Percentiles rank a stretch among this genome's conserved stretches.
Conservation (phyloP, 1,284 basidiomycete genomes). For the Cutaneotrichosporon cyanovorans region DNA sequence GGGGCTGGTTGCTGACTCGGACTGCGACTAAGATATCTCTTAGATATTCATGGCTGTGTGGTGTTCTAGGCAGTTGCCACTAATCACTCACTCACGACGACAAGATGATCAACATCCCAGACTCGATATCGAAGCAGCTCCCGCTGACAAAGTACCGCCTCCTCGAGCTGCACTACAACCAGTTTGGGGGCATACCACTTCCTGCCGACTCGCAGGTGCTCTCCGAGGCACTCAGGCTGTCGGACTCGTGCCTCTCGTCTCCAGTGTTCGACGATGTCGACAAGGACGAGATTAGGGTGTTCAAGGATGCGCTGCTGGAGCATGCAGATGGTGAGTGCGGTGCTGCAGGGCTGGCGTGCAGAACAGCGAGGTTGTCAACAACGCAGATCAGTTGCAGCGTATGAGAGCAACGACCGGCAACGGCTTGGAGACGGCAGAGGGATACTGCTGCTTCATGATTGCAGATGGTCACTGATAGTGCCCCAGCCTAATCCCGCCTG, state of each 20-base stretch:
- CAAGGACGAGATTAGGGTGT: constrained; percentile 10
- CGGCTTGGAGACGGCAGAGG: too few relatives aligned
- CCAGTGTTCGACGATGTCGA: constrained; percentile 11
- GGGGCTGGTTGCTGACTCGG: too few relatives aligned
- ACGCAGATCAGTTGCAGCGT: too few relatives aligned
- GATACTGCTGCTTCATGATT: too few relatives aligned
- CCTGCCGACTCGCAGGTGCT: constrained; percentile 6
- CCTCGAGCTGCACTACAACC: constrained; percentile 6
- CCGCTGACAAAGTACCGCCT: constrained; percentile 14
- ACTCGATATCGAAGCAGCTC: constrained; percentile 15
- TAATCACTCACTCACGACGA: neutral
- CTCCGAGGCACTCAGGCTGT: constrained; percentile 14
- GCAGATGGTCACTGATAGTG: too few relatives aligned
- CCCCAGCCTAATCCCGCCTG: too few relatives aligned
- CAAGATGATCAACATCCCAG: constrained; percentile 11
- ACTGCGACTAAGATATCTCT: too few relatives aligned
- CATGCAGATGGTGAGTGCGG: constrained; percentile 14
- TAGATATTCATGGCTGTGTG: too few relatives aligned
- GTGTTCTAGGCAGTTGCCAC: too few relatives aligned
- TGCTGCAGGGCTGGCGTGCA: neutral
- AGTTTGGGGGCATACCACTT: constrained; percentile 12
- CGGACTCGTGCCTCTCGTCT: constrained; percentile 7
- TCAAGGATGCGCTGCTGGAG: constrained; percentile 10
- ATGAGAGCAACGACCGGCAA: too few relatives aligned
- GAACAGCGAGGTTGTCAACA: too few relatives aligned